phyloP scores from a whole-genome alignment of 1,284 basidiomycete genomes.

The Puccinia hordei region DNA sequence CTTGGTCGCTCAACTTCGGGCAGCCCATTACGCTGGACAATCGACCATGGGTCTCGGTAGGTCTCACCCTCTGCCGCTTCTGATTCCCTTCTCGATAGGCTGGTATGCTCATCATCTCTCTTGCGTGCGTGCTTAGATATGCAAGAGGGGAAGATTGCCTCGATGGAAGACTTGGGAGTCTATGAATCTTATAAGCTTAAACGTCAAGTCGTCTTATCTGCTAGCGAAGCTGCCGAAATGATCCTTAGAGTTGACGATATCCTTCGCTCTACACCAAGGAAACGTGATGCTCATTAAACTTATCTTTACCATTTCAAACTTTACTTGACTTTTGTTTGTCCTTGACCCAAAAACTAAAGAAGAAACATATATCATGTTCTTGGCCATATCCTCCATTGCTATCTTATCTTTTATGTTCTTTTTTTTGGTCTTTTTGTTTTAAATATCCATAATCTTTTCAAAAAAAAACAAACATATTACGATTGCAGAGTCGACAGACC shows the following conservation, averaged over 20 bases:
- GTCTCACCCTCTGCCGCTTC: constrained; percentile 56
- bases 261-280: constrained; percentile 65
- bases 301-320: no score
- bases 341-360: no score
- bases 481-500: no score
- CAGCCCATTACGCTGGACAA: constrained; percentile 89
- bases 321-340: no score
- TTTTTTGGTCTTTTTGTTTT: constrained; percentile 2
- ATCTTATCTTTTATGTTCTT: no score
- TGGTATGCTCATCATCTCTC: neutral
- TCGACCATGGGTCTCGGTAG: constrained; percentile 79
- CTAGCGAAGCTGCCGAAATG: constrained; percentile 97
- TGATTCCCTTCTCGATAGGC: neutral
- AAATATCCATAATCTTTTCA: neutral
- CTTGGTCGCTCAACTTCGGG: constrained; percentile 82
- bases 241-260: constrained; percentile 80
- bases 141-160: constrained; percentile 78
- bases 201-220: constrained; percentile 87
- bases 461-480: neutral
- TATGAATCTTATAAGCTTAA: constrained; percentile 98
- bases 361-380: no score
- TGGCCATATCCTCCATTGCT: no score
- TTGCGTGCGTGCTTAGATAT: constrained; percentile 68
- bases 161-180: constrained; percentile 83
- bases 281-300: constrained; percentile 63